Base-by-base conservation (phyloP, 2,329 filamentous ascomycete species). In the Pestalotiopsis sp. region DNA sequence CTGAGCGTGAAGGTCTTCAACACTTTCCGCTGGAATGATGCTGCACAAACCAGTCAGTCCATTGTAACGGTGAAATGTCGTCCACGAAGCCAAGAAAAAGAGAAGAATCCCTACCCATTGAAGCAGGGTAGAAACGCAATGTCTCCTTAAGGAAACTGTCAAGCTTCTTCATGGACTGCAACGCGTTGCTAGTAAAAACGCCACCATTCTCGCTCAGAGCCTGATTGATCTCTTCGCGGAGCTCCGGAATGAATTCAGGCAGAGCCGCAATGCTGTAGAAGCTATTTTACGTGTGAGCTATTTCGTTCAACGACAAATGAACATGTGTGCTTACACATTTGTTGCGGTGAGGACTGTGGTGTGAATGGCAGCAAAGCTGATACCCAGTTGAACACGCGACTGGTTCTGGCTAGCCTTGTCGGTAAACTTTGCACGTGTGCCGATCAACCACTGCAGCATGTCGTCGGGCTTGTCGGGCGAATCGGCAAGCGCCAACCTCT, bases 301-400 rank as follows among this genome's bases (percentile, higher is more conserved):
- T 11, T 13, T 12, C 14, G n/a, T 52, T 17, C 4, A 17, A 39
- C 20, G 11, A 23, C 3, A 67, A 25, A 6, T 13, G 17, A 12
- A 4, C 31, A 60, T 9, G 14, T 27, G 4, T 14, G 73, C 78
- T 61, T 67, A 81, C 78, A 68, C 81, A 69, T 77, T 86, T 0
- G 81, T 82, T 0, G 79, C 66, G 0, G 81, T 80, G 62, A 82
- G 66, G 0, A 82, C 80, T 0, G 84, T 87, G 0, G 84, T 86
- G 69, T 86, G 83, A 39, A 88, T 86, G 1, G 85, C 80, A 0
- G 84, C 84, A 71, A 87, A 82, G 57, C 78, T 82, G 17, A 86
- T 70, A 0, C 73, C 74, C 3, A 86, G 77, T 73, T 85, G 83
- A 4, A 80, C 70, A 65, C 78, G 77, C 0, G 82, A 78, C 7